These are phyloP conservation scores for Yamadazyma buinensis DNA, from an alignment of 1,139 yeast species.

Conservation along the genomic window DNA sequence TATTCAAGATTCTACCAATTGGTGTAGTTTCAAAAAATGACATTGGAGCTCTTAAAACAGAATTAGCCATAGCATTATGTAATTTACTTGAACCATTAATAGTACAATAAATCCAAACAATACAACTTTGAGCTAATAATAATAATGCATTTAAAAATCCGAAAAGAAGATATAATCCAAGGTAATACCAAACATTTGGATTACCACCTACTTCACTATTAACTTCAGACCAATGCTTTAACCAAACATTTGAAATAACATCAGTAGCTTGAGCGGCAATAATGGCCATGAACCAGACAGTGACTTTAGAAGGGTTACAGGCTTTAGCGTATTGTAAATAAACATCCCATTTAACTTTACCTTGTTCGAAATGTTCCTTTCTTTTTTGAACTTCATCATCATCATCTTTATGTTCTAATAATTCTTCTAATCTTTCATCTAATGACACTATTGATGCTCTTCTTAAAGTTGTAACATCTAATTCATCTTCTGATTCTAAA, in stretches of 20 bases:
- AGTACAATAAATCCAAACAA: conserved; percentile 81
- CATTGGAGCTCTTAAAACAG: conserved; percentile 94
- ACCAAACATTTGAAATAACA: conserved; percentile 69
- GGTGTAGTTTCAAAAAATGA: conserved; percentile 97
- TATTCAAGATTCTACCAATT: conserved; percentile 86
- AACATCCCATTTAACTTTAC: conserved; percentile 89
- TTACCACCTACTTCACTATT: conserved; percentile 68
- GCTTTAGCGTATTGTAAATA: conserved; percentile 83
- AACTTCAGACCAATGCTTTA: conserved; percentile 95
- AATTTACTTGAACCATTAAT: conserved; percentile 76
- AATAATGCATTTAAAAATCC: conserved; percentile 63
- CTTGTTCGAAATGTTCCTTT: conserved; percentile 85
- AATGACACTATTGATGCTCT: conserved; percentile 69
- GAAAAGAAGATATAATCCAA: conserved; percentile 70
- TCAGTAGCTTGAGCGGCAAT: conserved; percentile 57
- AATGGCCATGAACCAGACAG: conserved; percentile 48
- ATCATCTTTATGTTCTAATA: conserved; percentile 36
- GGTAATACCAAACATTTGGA: conserved; percentile 64
- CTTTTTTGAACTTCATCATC: conserved; percentile 45
- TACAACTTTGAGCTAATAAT: conserved; percentile 64
- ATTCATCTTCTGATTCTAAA: conserved; percentile 32
- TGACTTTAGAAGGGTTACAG: conserved; percentile 72
- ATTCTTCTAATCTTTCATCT: conserved; percentile 31
- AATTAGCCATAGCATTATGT: conserved; percentile 73
- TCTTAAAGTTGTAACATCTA: conserved; percentile 50